A percentile compares a stretch with the other conserved stretches of the same genome.
Conservation (phyloP, 208 protist genomes). For the Angomonas deanei region DNA sequence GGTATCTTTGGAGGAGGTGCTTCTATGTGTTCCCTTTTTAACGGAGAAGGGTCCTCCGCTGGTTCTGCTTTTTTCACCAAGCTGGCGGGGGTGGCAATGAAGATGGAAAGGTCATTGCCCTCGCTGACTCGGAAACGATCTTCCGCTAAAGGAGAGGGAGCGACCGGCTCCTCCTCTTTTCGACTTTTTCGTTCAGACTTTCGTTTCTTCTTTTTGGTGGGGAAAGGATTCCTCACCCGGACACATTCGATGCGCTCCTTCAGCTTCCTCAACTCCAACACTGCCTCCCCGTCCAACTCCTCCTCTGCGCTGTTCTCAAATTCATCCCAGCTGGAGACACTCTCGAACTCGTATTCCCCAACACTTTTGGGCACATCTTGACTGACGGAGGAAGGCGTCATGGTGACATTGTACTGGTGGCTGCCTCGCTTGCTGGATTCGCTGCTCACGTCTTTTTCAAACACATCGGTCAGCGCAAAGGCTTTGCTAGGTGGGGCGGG, state of each 20-base stretch:
- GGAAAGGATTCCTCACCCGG: neutral
- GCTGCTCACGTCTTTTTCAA: neutral
- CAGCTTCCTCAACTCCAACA: neutral
- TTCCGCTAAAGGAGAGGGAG: neutral
- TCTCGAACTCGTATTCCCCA: slow-evolving; percentile 6
- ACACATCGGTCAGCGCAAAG: neutral
- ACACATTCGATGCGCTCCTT: neutral
- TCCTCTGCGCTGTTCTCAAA: too few relatives aligned
- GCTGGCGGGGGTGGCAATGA: slow-evolving; percentile 2
- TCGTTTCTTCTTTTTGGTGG: neutral
- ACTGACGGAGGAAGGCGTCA: neutral
- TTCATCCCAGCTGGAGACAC: slow-evolving; percentile 9
- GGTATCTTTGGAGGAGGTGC: too few relatives aligned
- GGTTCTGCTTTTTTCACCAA: neutral
- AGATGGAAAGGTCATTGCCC: neutral
- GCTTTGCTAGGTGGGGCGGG: neutral
- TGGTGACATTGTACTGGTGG: neutral
- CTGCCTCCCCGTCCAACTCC: neutral
- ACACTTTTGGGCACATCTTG: too few relatives aligned
- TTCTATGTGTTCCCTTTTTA: neutral
- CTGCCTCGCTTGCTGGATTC: too few relatives aligned
- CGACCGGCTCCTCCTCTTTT: too few relatives aligned
- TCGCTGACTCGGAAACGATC: neutral
- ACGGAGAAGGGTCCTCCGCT: neutral
- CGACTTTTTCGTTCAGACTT: too few relatives aligned